These are phyloP conservation scores for Pelargonium australe DNA, from an alignment of 441 rosid genomes.

Conservation along the genomic window DNA sequence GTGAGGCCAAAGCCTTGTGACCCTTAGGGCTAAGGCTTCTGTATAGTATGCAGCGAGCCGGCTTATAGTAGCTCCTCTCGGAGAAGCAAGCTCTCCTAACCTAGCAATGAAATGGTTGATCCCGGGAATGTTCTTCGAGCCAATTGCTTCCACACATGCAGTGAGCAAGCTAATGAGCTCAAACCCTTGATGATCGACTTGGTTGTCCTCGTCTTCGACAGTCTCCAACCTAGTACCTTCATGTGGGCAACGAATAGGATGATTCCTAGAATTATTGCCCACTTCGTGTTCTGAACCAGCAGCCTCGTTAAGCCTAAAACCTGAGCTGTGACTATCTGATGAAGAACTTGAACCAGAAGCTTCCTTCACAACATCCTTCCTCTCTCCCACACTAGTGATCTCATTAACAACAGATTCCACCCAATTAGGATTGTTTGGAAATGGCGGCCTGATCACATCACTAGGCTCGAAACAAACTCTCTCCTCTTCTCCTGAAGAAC, in stretches of 20 bases:
- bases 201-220: slow-evolving; percentile 33
- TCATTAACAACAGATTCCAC: slow-evolving; percentile 60
- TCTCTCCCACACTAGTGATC: slow-evolving; percentile 58
- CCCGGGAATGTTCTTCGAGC: slow-evolving; percentile 53
- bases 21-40: slow-evolving; percentile 76
- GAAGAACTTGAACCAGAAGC: slow-evolving; percentile 74
- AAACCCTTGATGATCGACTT: slow-evolving; percentile 47
- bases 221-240: slow-evolving; percentile 31
- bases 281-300: slow-evolving; percentile 32
- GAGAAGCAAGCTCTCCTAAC: slow-evolving; percentile 76
- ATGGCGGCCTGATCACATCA: slow-evolving; percentile 39
- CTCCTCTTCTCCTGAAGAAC: slow-evolving; percentile 56
- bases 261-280: slow-evolving; percentile 46
- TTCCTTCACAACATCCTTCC: slow-evolving; percentile 32
- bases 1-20: slow-evolving; percentile 82
- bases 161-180: slow-evolving; percentile 70
- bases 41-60: slow-evolving; percentile 75
- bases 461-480: slow-evolving; percentile 62
- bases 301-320: slow-evolving; percentile 38
- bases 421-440: slow-evolving; percentile 49
- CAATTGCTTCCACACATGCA: slow-evolving; percentile 79
- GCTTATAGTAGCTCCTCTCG: slow-evolving; percentile 56
- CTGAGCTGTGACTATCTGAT: slow-evolving; percentile 63
- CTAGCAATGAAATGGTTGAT: slow-evolving; percentile 60
- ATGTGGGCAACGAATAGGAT: slow-evolving; percentile 34